phyloP scores from a whole-genome alignment of 106 monocot genomes.

The Hemerocallis citrina region DNA sequence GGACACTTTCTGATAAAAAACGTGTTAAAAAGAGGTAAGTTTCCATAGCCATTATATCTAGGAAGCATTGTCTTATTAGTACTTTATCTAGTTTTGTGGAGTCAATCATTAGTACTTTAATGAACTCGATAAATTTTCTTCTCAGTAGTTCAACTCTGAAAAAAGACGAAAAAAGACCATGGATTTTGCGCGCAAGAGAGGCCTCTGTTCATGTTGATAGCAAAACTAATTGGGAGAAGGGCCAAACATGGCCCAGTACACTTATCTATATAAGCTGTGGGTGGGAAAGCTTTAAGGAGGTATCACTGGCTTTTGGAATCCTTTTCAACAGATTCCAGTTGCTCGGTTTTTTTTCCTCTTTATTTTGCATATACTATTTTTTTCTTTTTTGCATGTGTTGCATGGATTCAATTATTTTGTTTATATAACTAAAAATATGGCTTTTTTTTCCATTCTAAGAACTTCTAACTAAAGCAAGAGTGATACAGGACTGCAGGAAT shows the following conservation, averaged over 20 bases:
- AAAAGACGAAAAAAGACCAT: slow-evolving; percentile 95
- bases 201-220: slow-evolving; percentile 73
- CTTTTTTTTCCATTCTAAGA: background rate
- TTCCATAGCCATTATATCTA: background rate
- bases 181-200: slow-evolving; percentile 90
- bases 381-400: slow-evolving; percentile 1
- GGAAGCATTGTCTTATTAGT: background rate
- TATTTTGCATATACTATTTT: too few relatives aligned
- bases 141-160: slow-evolving; percentile 43
- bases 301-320: slow-evolving; percentile 14
- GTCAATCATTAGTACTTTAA: background rate
- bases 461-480: background rate
- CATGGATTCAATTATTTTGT: background rate
- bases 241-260: slow-evolving; percentile 63
- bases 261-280: slow-evolving; percentile 98
- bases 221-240: slow-evolving; percentile 44
- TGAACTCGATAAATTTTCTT: background rate
- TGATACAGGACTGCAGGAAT: slow-evolving; percentile 59
- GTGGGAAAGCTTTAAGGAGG: slow-evolving; percentile 98
- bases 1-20: slow-evolving; percentile 27
- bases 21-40: slow-evolving; percentile 36
- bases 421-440: background rate
- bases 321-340: background rate
- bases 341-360: background rate
- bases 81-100: background rate